Conservation (phyloP, 1,139 yeast species). For the Torulaspora pretoriensis region DNA sequence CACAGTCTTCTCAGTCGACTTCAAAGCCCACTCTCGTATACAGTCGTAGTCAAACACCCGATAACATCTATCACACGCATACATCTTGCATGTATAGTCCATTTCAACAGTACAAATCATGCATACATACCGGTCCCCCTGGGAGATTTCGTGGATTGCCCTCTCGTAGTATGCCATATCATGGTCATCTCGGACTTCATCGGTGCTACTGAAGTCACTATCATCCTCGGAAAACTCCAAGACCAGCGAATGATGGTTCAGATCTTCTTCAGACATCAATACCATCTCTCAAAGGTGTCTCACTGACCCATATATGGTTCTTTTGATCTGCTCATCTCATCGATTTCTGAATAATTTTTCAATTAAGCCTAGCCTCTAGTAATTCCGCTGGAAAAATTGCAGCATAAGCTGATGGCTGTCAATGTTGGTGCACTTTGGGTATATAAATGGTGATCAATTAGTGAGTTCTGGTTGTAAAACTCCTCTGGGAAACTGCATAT, state of each 20-base stretch:
- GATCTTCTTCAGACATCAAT: slow-evolving; percentile 3
- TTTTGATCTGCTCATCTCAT: slow-evolving; percentile 4
- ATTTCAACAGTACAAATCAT: slow-evolving; percentile 82
- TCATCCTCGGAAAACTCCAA: slow-evolving; percentile 18
- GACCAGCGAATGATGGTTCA: slow-evolving; percentile 11
- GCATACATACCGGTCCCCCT: slow-evolving; percentile 67
- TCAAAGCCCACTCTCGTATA: slow-evolving; percentile 73
- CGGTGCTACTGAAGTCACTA: slow-evolving; percentile 7
- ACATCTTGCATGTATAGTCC: slow-evolving; percentile 59
- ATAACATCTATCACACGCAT: slow-evolving; percentile 71
- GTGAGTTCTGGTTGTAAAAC: neutral
- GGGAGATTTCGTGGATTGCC: slow-evolving; percentile 40
- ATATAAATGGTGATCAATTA: slow-evolving; percentile 5
- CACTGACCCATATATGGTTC: neutral
- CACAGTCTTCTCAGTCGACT: slow-evolving; percentile 62
- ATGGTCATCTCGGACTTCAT: slow-evolving; percentile 6
- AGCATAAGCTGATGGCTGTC: slow-evolving; percentile 6
- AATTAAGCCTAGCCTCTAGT: neutral
- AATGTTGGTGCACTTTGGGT: neutral
- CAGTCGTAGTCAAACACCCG: slow-evolving; percentile 81
- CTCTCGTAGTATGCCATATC: slow-evolving; percentile 33
- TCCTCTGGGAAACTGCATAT: neutral
- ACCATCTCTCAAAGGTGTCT: neutral
- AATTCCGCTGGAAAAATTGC: slow-evolving; percentile 12
- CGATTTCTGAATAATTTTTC: slow-evolving; percentile 9